phyloP scores from a whole-genome alignment of 495 filamentous ascomycete species.

The Aspergillus mulundensis region DNA sequence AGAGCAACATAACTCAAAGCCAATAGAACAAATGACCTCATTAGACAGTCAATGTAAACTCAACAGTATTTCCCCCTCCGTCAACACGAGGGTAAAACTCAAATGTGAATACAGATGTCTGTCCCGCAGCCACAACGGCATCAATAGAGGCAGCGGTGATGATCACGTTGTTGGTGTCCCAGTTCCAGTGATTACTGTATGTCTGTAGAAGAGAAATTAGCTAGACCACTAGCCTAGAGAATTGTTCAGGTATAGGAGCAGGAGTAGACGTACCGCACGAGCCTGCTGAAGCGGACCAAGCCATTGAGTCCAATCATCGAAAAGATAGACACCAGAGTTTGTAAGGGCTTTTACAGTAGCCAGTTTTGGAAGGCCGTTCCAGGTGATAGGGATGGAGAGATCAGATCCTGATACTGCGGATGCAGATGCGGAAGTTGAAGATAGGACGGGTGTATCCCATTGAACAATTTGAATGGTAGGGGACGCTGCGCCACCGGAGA shows the following conservation, averaged over 20 bases:
- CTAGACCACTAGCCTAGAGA: no score
- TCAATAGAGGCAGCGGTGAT: slow-evolving; percentile 39
- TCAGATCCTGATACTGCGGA: slow-evolving; percentile 38
- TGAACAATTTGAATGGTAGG: slow-evolving; percentile 45
- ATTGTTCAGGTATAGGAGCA: no score
- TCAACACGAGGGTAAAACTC: slow-evolving; percentile 49
- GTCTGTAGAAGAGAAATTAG: slow-evolving; percentile 23
- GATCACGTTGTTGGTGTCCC: slow-evolving; percentile 40
- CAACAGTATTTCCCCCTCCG: slow-evolving; percentile 34
- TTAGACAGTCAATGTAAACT: slow-evolving; percentile 46
- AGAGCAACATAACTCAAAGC: neutral
- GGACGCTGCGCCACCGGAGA: slow-evolving; percentile 43
- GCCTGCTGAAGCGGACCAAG: slow-evolving; percentile 53
- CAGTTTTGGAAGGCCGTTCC: slow-evolving; percentile 42
- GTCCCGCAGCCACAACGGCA: slow-evolving; percentile 42
- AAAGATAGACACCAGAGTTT: slow-evolving; percentile 45
- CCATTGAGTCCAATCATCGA: slow-evolving; percentile 56
- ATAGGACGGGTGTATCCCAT: slow-evolving; percentile 45
- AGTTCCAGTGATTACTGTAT: slow-evolving; percentile 49
- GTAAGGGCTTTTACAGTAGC: slow-evolving; percentile 53
- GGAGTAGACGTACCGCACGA: slow-evolving; percentile 28
- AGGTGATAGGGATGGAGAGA: slow-evolving; percentile 48
- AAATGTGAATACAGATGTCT: slow-evolving; percentile 46
- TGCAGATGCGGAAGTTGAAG: slow-evolving; percentile 35
- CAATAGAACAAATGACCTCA: neutral